Base-by-base conservation (phyloP, 192 early-diverging fungal genomes). In the Coemansia sp. region DNA sequence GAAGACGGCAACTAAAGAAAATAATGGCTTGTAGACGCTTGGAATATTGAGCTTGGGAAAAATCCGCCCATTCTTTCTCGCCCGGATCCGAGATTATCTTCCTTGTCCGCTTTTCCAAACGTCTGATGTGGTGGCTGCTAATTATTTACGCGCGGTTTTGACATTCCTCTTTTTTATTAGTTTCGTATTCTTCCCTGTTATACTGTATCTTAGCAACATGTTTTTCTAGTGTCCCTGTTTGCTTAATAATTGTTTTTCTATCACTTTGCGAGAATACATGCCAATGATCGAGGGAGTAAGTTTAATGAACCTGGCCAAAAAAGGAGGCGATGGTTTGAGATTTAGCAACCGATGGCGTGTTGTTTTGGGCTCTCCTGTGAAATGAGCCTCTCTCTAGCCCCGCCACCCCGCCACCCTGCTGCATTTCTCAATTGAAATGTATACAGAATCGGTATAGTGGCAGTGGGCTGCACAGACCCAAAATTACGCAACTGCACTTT, bases 1-100 rank as follows among this genome's bases (percentile, higher is more conserved):
- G 67, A 65, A 26, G 37, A 62, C 19, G 63, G 29, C 54, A 51
- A 73, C 47, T 69, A 73, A 22, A 37, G 5, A 20, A 7, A 38
- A 16, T 54, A 18, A 19, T 23, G 51, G 51, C 20, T 24, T 20
- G 12, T 4, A 9, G 24, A 50, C 49, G 22, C n/a, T 16, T 52
- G 22, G 24, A 22, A 13, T 3, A 53, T 24, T 50, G 49, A 20
- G 49, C 18, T 11, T 50, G 49, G 19, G n/a, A 45, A n/a, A n/a
- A 45, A 45, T 45, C 41, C 41, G 14, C 41, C 14, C 16, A n/a
- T 45, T 45, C 16, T 45, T 45, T 16, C 5, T n/a, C 41, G 14
- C 12, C 41, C 41, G 16, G 41, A 16, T 16, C 41, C 41, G 16
- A n/a, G 41, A 45, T 45, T 45, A 50, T 50, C 49, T 50, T 22